Base-by-base conservation (phyloP, 108 stramenopile genomes). In the Mediolabrus comicus region DNA sequence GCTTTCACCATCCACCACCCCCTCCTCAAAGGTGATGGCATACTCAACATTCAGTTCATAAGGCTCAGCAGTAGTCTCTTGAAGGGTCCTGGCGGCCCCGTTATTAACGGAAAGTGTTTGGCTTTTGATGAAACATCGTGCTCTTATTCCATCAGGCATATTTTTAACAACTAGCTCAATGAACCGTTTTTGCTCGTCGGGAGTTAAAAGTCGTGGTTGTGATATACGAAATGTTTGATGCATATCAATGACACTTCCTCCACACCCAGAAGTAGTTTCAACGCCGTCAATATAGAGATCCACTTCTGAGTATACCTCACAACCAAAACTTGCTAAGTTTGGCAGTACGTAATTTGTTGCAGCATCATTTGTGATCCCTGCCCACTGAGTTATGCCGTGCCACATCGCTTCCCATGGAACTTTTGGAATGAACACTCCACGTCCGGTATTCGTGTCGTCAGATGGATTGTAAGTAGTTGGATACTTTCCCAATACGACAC, bases 271-370 rank as follows among this genome's bases (percentile, higher is more conserved):
- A 46, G 69, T 31, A 24, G 36, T 58, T 38, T 46, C 66, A 41
- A 5, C 49, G 6, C 76, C 76, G 10, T 14, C 52, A 13, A 7
- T 33, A 38, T 61, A 77, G 3, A 77, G 41, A 33, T 77, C 71
- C 14, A 12, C 19, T 46, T 77, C 76, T 32, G 76, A 66, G 33
- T 52, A 72, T 3, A 77, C 19, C 2, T 62, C 32, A 29, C 76
- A 77, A 14, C 76, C 76, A 62, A 69, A 69, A 32, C 46, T 77
- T 16, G 26, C 14, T 35, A 41, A 32, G 31, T 77, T 77, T 31
- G 76, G 76, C 32, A 77, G 35, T 2, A 72, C 70, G 31, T 72
- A 77, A 22, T 67, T 52, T 2, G 72, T 25, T 11, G 30, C 71
- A 8, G 24, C 12, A 4, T 57, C 43, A 4, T 60, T 13, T 3